Evolutionary conservation across 2,329 filamentous ascomycete genomes (phyloP), one percentile per base, ranked within the genome.

Genomic region (Cercospora zeae-maydis): DNA sequence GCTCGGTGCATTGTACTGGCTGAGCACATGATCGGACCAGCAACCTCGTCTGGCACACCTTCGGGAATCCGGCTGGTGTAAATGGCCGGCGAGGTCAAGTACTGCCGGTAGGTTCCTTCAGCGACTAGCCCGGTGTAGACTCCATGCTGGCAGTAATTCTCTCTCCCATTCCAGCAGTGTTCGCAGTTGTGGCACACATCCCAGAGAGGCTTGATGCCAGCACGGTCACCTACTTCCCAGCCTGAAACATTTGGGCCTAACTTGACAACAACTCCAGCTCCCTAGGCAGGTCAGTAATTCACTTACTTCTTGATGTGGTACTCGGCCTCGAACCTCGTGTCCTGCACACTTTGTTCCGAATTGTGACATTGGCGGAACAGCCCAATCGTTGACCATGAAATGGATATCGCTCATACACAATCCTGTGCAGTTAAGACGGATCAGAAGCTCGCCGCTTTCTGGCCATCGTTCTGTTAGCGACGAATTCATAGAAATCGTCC

Each of bases 1-100:
- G 83, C 82, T 3, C 82, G 79, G 70, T 86, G 84, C 63, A 86
- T 83, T 1, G 85, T 87, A 6, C 80, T 81, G 0, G 82, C 83
- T 31, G 77, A 80, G 74, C 85, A 87, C 83, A 87, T 86, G 62
- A 87, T 80, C 0, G 84, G 85, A 0, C 80, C 85, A 2, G 84
- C 84, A 19, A 84, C 68, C 63, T 82, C 79, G 63, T 85, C 83
- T 0, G 75, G 73, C 0, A 86, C 79, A 0, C 80, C 82, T 24
- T 85, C 81, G 0, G 84, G 84, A 58, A 86, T 85, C 33, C 79
- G 77, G 0, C 79, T 79, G 0, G 82, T 82, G 69, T 84, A 85
- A 51, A 77, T 78, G 11, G 83, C 84, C 0, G 85, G 84, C 0
- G 80, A 82, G n/a, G 80, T 77, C 45, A 86, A 74, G 70, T 87